Conservation (phyloP, 1,139 yeast genomes). For the Geotrichum citri-aurantii region DNA sequence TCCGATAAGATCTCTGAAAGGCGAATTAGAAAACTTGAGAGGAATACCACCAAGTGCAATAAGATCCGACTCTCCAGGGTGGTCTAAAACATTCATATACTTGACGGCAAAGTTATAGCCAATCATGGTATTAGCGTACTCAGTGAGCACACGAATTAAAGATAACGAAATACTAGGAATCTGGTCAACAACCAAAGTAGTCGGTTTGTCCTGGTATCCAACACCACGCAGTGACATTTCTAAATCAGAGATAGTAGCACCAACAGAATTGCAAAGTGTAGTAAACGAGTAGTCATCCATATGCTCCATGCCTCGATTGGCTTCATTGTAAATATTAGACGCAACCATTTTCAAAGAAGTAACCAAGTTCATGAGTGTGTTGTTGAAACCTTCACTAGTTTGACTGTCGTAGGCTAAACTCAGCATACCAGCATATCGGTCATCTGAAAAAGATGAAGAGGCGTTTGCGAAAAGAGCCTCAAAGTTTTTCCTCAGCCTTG, state of each 20-base stretch:
- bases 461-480: neutral
- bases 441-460: neutral
- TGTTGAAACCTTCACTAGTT: neutral
- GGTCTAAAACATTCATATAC: neutral
- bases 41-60: neutral
- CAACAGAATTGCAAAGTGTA: constrained; percentile 4
- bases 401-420: neutral
- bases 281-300: constrained; percentile 4
- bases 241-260: constrained; percentile 49
- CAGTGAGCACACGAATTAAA: constrained; percentile 48
- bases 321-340: constrained; percentile 1
- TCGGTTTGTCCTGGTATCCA: constrained; percentile 33
- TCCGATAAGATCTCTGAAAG: constrained; percentile 27
- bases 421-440: neutral
- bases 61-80: neutral
- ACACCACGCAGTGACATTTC: constrained; percentile 67
- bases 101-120: constrained; percentile 10
- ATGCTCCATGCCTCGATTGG: neutral
- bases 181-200: constrained; percentile 48
- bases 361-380: neutral
- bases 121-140: constrained; percentile 23
- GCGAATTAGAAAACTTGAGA: constrained; percentile 7
- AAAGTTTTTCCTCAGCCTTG: neutral
- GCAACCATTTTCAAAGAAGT: constrained; percentile 5
- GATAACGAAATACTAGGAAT: constrained; percentile 56